A percentile compares a stretch with the other conserved stretches of the same genome.
These are phyloP conservation scores for Monilinia polystroma DNA, from an alignment of 2,329 filamentous ascomycete species.

Conservation along the genomic window DNA sequence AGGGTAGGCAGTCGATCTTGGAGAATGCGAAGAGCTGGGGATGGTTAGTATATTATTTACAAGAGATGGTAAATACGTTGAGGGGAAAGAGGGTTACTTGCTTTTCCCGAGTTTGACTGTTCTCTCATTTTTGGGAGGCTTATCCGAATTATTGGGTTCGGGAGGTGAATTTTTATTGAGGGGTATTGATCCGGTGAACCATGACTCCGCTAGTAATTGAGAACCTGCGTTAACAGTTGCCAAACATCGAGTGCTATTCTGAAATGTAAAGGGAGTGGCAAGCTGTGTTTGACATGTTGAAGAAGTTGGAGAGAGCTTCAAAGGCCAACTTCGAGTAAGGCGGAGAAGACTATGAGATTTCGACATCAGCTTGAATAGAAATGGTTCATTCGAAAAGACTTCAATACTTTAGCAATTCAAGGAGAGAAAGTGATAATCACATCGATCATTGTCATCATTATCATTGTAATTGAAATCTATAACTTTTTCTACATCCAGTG, in stretches of 20 bases:
- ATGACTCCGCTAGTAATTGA: slow-evolving; percentile 42
- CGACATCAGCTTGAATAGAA: slow-evolving; percentile 38
- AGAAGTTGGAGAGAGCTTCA: slow-evolving; percentile 23
- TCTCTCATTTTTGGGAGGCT: slow-evolving; percentile 50
- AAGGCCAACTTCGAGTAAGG: slow-evolving; percentile 22
- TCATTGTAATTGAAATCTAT: not conserved
- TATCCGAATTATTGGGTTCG: slow-evolving; percentile 1
- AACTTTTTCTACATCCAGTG: slow-evolving; percentile 8
- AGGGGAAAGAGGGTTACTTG: slow-evolving; percentile 24
- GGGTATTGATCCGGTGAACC: slow-evolving; percentile 46
- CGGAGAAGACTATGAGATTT: slow-evolving; percentile 31
- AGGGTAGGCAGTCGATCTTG: slow-evolving; percentile 67
- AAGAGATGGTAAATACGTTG: not conserved
- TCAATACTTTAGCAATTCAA: slow-evolving; percentile 23
- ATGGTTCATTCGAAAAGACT: slow-evolving; percentile 27
- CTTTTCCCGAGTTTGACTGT: slow-evolving; percentile 54
- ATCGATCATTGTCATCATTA: not conserved
- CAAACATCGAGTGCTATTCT: slow-evolving; percentile 28
- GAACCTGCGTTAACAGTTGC: slow-evolving; percentile 34
- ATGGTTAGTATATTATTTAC: slow-evolving; percentile 22
- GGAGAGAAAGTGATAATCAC: not conserved
- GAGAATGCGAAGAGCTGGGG: slow-evolving; percentile 60
- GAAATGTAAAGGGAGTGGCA: not conserved
- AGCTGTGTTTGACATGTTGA: slow-evolving; percentile 15
- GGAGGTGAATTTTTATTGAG: slow-evolving; percentile 24